Base-by-base conservation (phyloP, 1,284 basidiomycete genomes). In the Fomitopsis schrenkii region DNA sequence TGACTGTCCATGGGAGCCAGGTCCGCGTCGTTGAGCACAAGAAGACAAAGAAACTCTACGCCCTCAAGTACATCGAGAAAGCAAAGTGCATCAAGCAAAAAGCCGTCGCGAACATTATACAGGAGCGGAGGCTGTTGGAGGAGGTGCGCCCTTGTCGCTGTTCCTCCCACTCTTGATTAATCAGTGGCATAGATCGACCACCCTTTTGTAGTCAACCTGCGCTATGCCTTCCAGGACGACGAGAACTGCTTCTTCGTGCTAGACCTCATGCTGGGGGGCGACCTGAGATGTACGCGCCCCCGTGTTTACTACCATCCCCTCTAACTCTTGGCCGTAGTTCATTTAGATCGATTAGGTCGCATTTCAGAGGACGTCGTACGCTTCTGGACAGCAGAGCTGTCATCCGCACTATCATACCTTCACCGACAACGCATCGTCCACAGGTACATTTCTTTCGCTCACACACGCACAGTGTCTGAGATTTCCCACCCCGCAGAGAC, bases 21-120 rank as follows among this genome's bases (percentile, higher is more conserved):
- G 88, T 90, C 69, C 87, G 96, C 70, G 94, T 98, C 33, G 94
- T 98, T 60, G 94, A 97, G 75, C 95, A 98, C 79, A 98, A 97
- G 74, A 87, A 90, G 75, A 88, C 93, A 5, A 96, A 96, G 73
- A 88, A 94, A 67, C 80, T 98, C 1, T 98, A 95, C 72, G 96
- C 96, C 17, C 87, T 98, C 76, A 98, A 98, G 73, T 98, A 98
- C 78, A 97, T 98, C 80, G 95, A 98, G 79, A 98, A 98, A 77
- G 83, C 90, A 52, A 83, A 87, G 75, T 97, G 95, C 76, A 90
- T 95, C 66, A 91, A 91, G 76, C 94, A 96, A 81, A 93, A 91
- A 74, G 94, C 95, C 5, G 87, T 97, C 6, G 93, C 93, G 41
- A 97, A 98, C 74, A 92, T 95, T 69, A 93, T 98, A 59, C 96